Percentiles rank a stretch among this genome's conserved stretches.
These are phyloP conservation scores for Rhizopogon vesiculosus DNA, from an alignment of 768 basidiomycete species.

Conservation along the genomic window DNA sequence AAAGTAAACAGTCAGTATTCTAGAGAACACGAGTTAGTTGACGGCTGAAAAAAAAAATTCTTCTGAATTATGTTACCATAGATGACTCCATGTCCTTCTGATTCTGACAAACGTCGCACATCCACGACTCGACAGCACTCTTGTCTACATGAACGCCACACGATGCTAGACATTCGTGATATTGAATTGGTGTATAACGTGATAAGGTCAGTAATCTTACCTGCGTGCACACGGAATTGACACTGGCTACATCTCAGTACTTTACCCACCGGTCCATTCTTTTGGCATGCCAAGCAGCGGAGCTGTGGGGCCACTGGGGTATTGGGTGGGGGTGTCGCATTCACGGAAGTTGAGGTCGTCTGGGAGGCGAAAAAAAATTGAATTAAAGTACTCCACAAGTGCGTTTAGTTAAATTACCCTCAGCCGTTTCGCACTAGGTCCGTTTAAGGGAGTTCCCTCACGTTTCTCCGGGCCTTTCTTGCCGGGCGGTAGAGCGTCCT, in stretches of 20 bases:
- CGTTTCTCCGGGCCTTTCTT: conserved; percentile 46
- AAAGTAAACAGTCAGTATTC: conserved; percentile 84
- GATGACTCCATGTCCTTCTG: conserved; percentile 77
- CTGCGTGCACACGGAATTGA: conserved; percentile 74
- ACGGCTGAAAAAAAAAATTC: neutral
- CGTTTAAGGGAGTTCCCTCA: conserved; percentile 55
- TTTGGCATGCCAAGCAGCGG: conserved; percentile 71
- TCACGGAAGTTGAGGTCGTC: conserved; percentile 34
- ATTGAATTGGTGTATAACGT: conserved; percentile 2
- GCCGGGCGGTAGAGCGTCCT: conserved; percentile 49
- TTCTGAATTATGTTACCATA: conserved; percentile 40
- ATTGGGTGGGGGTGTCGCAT: conserved; percentile 60
- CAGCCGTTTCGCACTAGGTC: conserved; percentile 55
- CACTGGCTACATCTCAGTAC: conserved; percentile 83
- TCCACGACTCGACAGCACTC: conserved; percentile 65
- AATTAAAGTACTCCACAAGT: neutral
- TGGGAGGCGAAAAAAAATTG: neutral
- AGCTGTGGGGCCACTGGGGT: conserved; percentile 51
- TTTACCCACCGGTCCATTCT: conserved; percentile 69
- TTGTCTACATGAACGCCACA: conserved; percentile 70
- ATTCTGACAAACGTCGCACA: conserved; percentile 85
- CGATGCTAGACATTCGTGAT: conserved; percentile 38
- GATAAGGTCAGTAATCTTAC: conserved; percentile 30
- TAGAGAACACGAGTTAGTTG: conserved; percentile 24
- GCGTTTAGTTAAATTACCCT: conserved; percentile 37